Percentiles rank a stretch among this genome's conserved stretches.
Evolutionary conservation across 306 rosid genomes (phyloP).

Genomic region (Gillenia trifoliata): DNA sequence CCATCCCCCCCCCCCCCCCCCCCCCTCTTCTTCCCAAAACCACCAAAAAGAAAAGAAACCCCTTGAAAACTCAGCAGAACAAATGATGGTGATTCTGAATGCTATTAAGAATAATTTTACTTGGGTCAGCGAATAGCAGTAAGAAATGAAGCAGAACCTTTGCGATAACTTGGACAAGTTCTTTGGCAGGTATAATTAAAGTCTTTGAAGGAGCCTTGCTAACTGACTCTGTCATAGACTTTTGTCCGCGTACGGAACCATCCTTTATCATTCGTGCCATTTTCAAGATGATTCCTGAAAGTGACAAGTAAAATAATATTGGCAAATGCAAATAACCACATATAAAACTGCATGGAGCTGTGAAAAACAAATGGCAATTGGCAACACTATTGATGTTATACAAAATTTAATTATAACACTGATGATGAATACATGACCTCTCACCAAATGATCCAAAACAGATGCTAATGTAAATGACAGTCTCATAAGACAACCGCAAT

Average conservation of each 20-base stretch:
- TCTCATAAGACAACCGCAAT: conserved; percentile 7
- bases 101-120: background rate
- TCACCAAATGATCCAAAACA: background rate
- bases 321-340: conserved; percentile 2
- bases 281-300: conserved; percentile 70
- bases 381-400: background rate
- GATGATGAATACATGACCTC: background rate
- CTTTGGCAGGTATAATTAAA: conserved; percentile 63
- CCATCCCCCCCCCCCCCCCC: background rate
- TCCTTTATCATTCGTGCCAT: conserved; percentile 84
- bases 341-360: background rate
- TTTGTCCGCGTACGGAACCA: conserved; percentile 60
- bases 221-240: conserved; percentile 46
- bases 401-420: background rate
- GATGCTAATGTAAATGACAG: background rate
- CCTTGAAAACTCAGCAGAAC: background rate
- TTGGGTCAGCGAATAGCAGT: background rate
- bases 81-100: background rate
- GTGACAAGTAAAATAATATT: conserved; percentile 18
- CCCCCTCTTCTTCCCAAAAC: background rate
- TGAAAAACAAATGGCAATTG: background rate
- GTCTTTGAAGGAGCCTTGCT: conserved; percentile 70
- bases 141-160: conserved; percentile 56
- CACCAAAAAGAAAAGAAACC: background rate
- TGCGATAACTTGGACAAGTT: conserved; percentile 87